Evolutionary conservation across 2,329 filamentous ascomycete genomes (phyloP).

Genomic region (Alternaria gansuensis): DNA sequence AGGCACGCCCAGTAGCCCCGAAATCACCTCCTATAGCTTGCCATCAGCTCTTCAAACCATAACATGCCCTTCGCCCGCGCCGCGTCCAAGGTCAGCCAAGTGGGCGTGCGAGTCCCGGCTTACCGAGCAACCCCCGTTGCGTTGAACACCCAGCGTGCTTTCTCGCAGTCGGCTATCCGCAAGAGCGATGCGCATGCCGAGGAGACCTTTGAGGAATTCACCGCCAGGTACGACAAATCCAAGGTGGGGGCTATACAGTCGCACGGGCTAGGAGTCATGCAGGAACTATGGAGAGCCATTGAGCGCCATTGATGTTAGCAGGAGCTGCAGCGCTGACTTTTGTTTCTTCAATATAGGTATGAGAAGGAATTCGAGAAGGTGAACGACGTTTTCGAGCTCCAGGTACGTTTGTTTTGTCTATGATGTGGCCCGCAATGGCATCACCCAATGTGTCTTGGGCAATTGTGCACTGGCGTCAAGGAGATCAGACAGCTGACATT

Average conservation of each 20-base stretch:
- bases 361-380: conserved; percentile 99
- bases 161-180: conserved; percentile 61
- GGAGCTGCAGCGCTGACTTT: conserved; percentile 40
- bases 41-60: conserved; percentile 39
- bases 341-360: conserved; percentile 69
- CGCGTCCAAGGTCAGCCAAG: conserved; percentile 48
- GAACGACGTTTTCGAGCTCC: conserved; percentile 99
- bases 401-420: conserved; percentile 69
- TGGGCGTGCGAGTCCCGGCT: conserved; percentile 47
- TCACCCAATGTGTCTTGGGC: conserved; percentile 25
- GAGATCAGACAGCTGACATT: conserved; percentile 28
- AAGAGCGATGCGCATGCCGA: conserved; percentile 73
- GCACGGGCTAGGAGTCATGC: conserved; percentile 27
- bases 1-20: conserved; percentile 33
- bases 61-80: conserved; percentile 53
- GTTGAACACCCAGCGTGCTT: conserved; percentile 51
- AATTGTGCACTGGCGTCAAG: conserved; percentile 4
- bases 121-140: conserved; percentile 47
- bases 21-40: conserved; percentile 32
- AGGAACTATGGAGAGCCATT: conserved; percentile 39
- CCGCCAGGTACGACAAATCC: conserved; percentile 76
- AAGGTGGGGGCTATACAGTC: conserved; percentile 29
- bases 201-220: conserved; percentile 99
- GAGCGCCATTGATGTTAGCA: conserved; percentile 33
- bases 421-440: conserved; percentile 22